These are phyloP conservation scores for Harrya chromipes DNA, from an alignment of 768 basidiomycete species.

Conservation along the genomic window DNA sequence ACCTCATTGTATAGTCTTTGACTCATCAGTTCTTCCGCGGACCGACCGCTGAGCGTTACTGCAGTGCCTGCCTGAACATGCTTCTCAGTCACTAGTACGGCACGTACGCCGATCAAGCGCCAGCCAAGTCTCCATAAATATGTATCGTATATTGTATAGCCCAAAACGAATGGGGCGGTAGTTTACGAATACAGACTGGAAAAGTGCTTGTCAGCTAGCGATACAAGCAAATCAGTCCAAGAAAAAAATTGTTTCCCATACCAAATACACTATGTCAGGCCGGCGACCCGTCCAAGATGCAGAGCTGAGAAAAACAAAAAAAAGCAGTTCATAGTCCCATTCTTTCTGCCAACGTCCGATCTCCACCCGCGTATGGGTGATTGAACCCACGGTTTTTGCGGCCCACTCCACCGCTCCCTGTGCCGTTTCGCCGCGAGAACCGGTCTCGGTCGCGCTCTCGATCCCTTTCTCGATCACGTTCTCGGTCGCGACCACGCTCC, in stretches of 20 bases:
- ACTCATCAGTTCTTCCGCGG: not conserved
- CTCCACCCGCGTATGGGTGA: slow-evolving; percentile 37
- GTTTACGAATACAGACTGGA: slow-evolving; percentile 34
- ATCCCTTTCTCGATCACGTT: slow-evolving; percentile 34
- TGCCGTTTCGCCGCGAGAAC: slow-evolving; percentile 42
- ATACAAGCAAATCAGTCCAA: slow-evolving; percentile 19
- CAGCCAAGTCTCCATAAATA: slow-evolving; percentile 24
- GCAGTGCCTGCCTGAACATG: too few relatives aligned
- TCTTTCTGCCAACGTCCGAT: slow-evolving; percentile 84
- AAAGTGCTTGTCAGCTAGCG: slow-evolving; percentile 29
- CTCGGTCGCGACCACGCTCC: slow-evolving; percentile 36
- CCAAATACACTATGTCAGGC: slow-evolving; percentile 36
- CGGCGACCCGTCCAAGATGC: slow-evolving; percentile 22
- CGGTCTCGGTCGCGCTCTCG: slow-evolving; percentile 35
- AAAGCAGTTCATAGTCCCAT: slow-evolving; percentile 57
- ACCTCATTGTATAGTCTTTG: not conserved
- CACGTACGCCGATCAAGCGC: not conserved
- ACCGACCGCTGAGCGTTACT: too few relatives aligned
- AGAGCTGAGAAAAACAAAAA: slow-evolving; percentile 15
- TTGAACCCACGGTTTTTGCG: slow-evolving; percentile 39
- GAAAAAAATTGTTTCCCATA: slow-evolving; percentile 18
- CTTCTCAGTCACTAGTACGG: too few relatives aligned
- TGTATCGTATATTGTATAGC: slow-evolving; percentile 19
- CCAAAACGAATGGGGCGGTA: slow-evolving; percentile 20
- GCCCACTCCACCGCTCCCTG: slow-evolving; percentile 36